Evolutionary conservation across 345 rosid genomes (phyloP).

Genomic region (Heritiera littoralis): DNA sequence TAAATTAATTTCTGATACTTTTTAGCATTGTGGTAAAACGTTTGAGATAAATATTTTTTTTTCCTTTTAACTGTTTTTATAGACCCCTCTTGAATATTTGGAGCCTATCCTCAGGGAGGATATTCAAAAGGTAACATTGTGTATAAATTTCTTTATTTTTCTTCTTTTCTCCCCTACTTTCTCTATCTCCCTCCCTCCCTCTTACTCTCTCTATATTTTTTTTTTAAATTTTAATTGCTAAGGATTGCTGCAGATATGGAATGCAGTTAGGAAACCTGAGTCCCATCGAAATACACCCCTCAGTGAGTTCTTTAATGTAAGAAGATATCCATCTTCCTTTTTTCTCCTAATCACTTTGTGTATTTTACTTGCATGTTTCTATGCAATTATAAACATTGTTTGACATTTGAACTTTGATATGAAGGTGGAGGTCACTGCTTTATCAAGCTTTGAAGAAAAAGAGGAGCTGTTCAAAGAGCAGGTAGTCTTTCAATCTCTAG

Average conservation of each 20-base stretch:
- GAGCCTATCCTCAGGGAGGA: slow-evolving; percentile 72
- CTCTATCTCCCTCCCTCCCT: not conserved
- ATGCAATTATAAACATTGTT: slow-evolving; percentile 9
- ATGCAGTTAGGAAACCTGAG: slow-evolving; percentile 70
- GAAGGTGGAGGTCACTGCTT: slow-evolving; percentile 82
- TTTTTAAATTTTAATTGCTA: slow-evolving; percentile 16
- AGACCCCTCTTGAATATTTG: slow-evolving; percentile 77
- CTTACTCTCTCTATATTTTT: not conserved
- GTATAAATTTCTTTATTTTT: not conserved
- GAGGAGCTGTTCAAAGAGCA: slow-evolving; percentile 77
- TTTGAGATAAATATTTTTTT: not conserved
- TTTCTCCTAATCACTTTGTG: not conserved
- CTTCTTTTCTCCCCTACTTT: not conserved
- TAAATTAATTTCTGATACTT: not conserved
- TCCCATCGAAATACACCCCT: slow-evolving; percentile 67
- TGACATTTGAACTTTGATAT: slow-evolving; percentile 20
- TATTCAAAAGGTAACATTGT: slow-evolving; percentile 63
- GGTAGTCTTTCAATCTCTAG: slow-evolving; percentile 35
- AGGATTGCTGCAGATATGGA: slow-evolving; percentile 69
- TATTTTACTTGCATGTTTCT: not conserved
- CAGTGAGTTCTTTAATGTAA: slow-evolving; percentile 83
- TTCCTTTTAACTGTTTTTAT: slow-evolving; percentile 8
- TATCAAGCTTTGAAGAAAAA: slow-evolving; percentile 74
- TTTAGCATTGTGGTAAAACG: slow-evolving; percentile 15
- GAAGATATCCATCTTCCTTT: slow-evolving; percentile 15